A percentile compares a stretch with the other conserved stretches of the same genome.
phyloP scores from a whole-genome alignment of 2,329 filamentous ascomycete species.

The Sordariomycetes sp. region DNA sequence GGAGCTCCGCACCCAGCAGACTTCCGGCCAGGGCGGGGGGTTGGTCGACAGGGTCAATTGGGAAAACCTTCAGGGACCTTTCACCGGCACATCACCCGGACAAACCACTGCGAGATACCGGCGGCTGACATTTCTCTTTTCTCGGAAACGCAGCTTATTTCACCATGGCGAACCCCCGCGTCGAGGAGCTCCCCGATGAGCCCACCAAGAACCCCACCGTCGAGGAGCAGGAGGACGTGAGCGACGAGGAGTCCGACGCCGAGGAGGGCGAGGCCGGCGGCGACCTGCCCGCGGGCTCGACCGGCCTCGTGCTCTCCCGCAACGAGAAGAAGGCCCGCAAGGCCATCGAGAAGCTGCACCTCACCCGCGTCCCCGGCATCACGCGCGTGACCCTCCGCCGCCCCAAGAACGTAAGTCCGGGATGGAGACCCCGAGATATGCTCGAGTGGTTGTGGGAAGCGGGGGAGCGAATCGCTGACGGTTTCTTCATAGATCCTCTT shows the following conservation, averaged over 20 bases:
- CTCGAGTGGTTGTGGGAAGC: not conserved
- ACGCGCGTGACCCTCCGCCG: conserved; percentile 95
- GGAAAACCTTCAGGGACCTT: too few species aligned
- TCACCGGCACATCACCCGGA: not conserved
- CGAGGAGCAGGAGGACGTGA: conserved; percentile 62
- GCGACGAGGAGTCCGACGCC: conserved; percentile 65
- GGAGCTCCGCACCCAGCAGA: too few species aligned
- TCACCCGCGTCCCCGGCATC: conserved; percentile 94
- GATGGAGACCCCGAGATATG: not conserved
- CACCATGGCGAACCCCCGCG: conserved; percentile 92
- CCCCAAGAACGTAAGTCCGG: conserved; percentile 87
- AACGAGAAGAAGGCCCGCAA: conserved; percentile 99
- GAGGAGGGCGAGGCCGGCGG: conserved; percentile 73
- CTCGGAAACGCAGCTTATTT: not conserved
- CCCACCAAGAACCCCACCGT: conserved; percentile 65
- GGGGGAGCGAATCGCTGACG: not conserved
- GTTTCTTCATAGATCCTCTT: conserved; percentile 74
- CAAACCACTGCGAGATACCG: not conserved
- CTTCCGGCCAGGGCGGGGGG: too few species aligned
- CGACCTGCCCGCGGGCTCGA: conserved; percentile 69
- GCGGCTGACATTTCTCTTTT: not conserved
- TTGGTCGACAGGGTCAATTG: too few species aligned
- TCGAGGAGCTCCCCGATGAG: conserved; percentile 93
- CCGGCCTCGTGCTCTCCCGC: conserved; percentile 88
- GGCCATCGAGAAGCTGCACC: conserved; percentile 95